Conservation (phyloP, 441 rosid genomes). For the Melastoma candidum region DNA sequence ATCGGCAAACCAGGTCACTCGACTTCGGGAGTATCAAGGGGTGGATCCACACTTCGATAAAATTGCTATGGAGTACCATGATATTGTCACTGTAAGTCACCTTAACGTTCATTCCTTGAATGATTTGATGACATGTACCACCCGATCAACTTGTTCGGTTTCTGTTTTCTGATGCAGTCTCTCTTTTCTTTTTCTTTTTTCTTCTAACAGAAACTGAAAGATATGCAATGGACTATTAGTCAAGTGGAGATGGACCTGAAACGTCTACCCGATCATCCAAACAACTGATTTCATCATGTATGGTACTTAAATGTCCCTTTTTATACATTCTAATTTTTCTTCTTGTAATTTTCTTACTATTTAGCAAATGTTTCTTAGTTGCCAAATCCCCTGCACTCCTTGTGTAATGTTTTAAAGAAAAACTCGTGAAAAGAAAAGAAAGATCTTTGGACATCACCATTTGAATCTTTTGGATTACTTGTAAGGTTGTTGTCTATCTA, state of each 20-base stretch:
- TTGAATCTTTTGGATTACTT: no score
- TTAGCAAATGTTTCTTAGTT: no score
- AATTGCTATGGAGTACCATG: slow-evolving; percentile 89
- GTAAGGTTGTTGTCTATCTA: no score
- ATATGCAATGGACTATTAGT: slow-evolving; percentile 90
- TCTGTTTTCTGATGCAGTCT: not conserved
- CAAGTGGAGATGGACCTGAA: slow-evolving; percentile 94
- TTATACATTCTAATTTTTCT: no score
- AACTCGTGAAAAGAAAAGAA: no score
- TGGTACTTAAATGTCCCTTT: no score
- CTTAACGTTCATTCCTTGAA: not conserved
- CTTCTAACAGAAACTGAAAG: slow-evolving; percentile 65
- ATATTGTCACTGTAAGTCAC: slow-evolving; percentile 65
- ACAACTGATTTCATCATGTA: slow-evolving; percentile 17
- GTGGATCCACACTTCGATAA: slow-evolving; percentile 91
- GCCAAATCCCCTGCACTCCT: no score
- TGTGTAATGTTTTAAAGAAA: no score
- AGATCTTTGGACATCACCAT: no score
- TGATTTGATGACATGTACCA: no score
- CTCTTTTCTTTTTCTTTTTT: slow-evolving; percentile 10
- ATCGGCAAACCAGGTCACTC: slow-evolving; percentile 46
- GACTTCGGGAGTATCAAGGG: slow-evolving; percentile 91
- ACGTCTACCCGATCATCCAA: slow-evolving; percentile 47
- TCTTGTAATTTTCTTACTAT: no score
- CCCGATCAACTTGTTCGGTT: no score